Conservation (phyloP, 2,329 filamentous ascomycete genomes). For the Sphaerulina vaccinii region DNA sequence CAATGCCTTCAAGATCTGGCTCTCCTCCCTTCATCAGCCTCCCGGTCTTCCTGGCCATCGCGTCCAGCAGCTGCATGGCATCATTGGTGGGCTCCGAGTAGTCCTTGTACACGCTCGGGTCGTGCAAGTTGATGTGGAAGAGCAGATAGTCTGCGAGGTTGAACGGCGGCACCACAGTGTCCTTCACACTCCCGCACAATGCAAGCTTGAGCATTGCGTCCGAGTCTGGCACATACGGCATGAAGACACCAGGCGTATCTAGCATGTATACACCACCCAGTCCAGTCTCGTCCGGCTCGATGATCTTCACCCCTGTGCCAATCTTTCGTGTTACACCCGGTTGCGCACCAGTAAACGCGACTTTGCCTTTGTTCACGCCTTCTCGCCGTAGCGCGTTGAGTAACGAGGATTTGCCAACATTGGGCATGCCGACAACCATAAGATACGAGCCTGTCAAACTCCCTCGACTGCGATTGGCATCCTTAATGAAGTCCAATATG, state of each 20-base stretch:
- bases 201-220: constrained; percentile 95
- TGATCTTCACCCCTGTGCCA: constrained; percentile 72
- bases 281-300: constrained; percentile 56
- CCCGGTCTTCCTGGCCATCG: constrained; percentile 71
- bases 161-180: constrained; percentile 74
- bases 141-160: constrained; percentile 88
- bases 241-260: constrained; percentile 93
- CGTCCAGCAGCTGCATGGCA: constrained; percentile 67
- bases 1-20: constrained; percentile 69
- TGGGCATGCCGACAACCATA: constrained; percentile 94
- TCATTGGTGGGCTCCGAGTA: constrained; percentile 79
- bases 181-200: constrained; percentile 85
- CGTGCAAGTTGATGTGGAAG: constrained; percentile 71
- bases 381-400: constrained; percentile 77
- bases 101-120: constrained; percentile 61
- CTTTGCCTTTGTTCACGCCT: constrained; percentile 68
- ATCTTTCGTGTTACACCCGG: constrained; percentile 89
- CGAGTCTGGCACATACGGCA: constrained; percentile 81
- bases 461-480: constrained; percentile 51
- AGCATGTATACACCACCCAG: constrained; percentile 70
- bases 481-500: constrained; percentile 53
- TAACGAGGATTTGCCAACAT: constrained; percentile 93
- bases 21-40: constrained; percentile 70
- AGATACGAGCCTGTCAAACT: constrained; percentile 78
- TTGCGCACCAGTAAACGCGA: constrained; percentile 77